phyloP scores from a whole-genome alignment of 495 filamentous ascomycete genomes.

The Aspergillus leporis region DNA sequence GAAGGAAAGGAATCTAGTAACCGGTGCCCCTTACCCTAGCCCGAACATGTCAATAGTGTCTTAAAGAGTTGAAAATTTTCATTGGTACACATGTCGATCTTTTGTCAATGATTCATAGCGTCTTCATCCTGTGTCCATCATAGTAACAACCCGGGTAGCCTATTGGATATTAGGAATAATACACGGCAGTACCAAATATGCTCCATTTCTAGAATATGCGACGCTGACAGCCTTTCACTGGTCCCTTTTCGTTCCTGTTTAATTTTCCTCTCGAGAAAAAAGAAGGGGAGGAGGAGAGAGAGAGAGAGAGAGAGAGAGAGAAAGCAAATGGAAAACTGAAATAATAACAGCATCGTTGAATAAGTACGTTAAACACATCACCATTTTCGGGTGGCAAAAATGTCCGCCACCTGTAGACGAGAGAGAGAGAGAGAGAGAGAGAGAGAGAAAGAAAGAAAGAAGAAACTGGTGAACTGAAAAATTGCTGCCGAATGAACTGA shows the following conservation, averaged over 20 bases:
- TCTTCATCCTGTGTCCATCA: not conserved
- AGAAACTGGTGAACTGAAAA: conserved; percentile 11
- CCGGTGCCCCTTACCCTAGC: too few species aligned
- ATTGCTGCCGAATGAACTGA: not conserved
- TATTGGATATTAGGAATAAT: not conserved
- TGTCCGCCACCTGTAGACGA: not conserved
- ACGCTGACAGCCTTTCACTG: not conserved
- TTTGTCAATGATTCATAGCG: too few species aligned
- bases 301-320: not conserved
- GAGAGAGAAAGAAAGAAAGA: not conserved
- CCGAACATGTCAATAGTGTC: too few species aligned
- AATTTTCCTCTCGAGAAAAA: not conserved
- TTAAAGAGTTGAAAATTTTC: too few species aligned
- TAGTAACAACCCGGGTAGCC: not conserved
- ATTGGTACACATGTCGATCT: too few species aligned
- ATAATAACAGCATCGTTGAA: conserved; percentile 3
- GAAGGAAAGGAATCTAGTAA: too few species aligned
- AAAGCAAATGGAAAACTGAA: not conserved
- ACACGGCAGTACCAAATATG: not conserved
- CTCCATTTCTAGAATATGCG: not conserved
- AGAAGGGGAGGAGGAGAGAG: not conserved
- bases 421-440: not conserved
- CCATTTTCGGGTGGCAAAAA: conserved; percentile 1
- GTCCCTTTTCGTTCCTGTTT: not conserved
- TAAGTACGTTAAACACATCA: conserved; percentile 16